These are phyloP conservation scores for Russula abietina DNA, from an alignment of 768 basidiomycete species.

Conservation along the genomic window DNA sequence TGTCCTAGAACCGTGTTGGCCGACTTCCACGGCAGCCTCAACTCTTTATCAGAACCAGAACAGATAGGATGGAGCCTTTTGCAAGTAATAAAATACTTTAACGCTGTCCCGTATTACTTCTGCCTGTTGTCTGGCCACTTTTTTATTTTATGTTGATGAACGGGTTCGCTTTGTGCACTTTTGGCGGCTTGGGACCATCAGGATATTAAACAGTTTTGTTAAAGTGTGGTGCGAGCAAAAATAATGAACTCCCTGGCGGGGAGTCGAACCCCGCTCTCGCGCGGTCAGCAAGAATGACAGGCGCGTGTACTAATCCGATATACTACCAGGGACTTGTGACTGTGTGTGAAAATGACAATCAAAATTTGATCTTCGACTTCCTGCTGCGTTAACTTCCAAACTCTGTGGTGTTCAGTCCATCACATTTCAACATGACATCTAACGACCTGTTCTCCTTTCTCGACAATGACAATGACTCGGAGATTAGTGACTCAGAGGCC, in stretches of 20 bases:
- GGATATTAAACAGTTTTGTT: background rate
- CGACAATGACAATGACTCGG: conserved; percentile 31
- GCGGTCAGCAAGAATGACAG: conserved; percentile 22
- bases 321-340: conserved; percentile 22
- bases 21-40: background rate
- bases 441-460: conserved; percentile 66
- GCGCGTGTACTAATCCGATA: conserved; percentile 27
- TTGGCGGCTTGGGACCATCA: no score
- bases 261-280: conserved; percentile 35
- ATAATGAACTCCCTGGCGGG: conserved; percentile 29
- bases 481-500: conserved; percentile 35
- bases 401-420: background rate
- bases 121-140: background rate
- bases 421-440: conserved; percentile 28
- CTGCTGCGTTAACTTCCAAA: background rate
- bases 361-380: background rate
- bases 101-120: background rate
- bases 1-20: background rate
- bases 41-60: background rate
- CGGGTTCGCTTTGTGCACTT: background rate
- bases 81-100: background rate
- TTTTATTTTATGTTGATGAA: no score
- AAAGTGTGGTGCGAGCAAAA: background rate
- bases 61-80: background rate
- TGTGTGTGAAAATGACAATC: accelerated